These are phyloP conservation scores for Fimicolochytrium jonesii DNA, from an alignment of 192 early-diverging fungal species.

Conservation along the genomic window DNA sequence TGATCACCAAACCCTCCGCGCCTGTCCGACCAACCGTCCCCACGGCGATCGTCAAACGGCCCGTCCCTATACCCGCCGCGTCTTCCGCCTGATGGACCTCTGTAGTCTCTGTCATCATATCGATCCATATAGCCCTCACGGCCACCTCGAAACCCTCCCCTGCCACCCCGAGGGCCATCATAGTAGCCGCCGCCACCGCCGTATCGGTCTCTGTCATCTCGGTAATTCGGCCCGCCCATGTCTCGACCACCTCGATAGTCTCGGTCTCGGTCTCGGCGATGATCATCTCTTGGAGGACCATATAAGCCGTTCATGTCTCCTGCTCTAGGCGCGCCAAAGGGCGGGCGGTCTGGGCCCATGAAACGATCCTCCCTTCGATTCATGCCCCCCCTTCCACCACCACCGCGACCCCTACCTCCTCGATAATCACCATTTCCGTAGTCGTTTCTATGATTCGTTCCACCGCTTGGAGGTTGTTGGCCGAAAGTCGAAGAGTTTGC, in stretches of 20 bases:
- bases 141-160: not conserved
- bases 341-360: not conserved
- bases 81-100: not conserved
- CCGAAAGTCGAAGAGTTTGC: not conserved
- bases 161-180: constrained; percentile 8
- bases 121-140: constrained; percentile 7
- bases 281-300: not conserved
- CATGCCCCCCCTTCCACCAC: not conserved
- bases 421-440: not conserved
- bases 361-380: not conserved
- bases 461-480: not conserved
- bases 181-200: constrained; percentile 8
- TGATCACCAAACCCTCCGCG: not conserved
- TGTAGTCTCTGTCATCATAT: constrained; percentile 13
- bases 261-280: not conserved
- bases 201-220: constrained; percentile 1
- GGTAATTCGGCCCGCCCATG: not conserved
- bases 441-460: not conserved
- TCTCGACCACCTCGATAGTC: constrained; percentile 12
- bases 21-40: not conserved
- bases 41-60: not conserved
- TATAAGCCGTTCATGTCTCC: not conserved
- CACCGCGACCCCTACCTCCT: not conserved
- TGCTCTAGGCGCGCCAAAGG: not conserved
- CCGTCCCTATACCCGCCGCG: not conserved